Conservation (phyloP, 495 filamentous ascomycete genomes). For the Penicillium canariense region DNA sequence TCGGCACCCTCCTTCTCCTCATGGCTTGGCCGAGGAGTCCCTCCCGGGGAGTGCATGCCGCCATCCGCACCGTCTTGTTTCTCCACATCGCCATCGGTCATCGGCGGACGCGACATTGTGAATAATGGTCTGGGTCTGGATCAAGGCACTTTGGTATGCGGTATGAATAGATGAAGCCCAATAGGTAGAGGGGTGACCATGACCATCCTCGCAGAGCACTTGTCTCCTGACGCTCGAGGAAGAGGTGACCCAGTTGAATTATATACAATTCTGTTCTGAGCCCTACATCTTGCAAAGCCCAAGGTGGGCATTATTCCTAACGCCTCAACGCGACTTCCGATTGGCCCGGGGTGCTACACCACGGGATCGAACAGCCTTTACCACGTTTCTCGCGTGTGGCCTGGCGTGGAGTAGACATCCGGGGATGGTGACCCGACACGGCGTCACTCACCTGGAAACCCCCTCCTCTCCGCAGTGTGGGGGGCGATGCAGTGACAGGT, state of each 20-base stretch:
- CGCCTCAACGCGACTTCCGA: conserved; percentile 17
- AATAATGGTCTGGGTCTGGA: background rate
- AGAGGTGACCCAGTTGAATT: no score
- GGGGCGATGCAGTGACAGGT: conserved; percentile 7
- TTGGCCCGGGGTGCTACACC: conserved; percentile 14
- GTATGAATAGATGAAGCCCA: conserved; percentile 3
- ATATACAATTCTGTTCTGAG: no score
- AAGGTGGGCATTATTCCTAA: no score
- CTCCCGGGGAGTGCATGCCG: conserved; percentile 12
- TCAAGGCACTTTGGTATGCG: conserved; percentile 1
- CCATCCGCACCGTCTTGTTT: conserved; percentile 22
- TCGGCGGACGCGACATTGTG: conserved; percentile 9
- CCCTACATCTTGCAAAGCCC: no score
- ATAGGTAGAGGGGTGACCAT: background rate
- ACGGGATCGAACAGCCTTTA: conserved; percentile 8
- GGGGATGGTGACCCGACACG: conserved; percentile 20
- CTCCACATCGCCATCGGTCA: conserved; percentile 19
- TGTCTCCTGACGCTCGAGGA: background rate
- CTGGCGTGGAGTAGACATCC: conserved; percentile 29
- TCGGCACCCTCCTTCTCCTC: conserved; percentile 13
- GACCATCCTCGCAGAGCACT: background rate
- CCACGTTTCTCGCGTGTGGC: conserved; percentile 11
- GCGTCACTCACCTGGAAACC: conserved; percentile 15
- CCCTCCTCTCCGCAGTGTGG: conserved; percentile 16
- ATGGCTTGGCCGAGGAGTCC: conserved; percentile 7